These are phyloP conservation scores for Metschnikowia chrysomelidarum DNA, from an alignment of 805 yeast species.

Conservation along the genomic window DNA sequence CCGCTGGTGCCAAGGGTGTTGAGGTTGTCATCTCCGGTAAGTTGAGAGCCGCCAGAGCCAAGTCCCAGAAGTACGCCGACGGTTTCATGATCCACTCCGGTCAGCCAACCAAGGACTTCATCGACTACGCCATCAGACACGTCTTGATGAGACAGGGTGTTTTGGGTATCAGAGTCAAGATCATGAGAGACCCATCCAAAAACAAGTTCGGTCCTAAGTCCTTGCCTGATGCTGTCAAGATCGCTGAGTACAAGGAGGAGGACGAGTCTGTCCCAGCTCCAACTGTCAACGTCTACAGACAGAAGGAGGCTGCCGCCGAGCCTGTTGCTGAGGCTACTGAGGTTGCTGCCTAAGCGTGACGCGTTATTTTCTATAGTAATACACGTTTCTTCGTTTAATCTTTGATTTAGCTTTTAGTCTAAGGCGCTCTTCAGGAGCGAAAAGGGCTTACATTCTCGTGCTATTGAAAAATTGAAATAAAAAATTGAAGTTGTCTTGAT, in stretches of 20 bases:
- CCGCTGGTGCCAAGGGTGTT: constrained; percentile 99
- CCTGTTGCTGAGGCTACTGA: constrained; percentile 24
- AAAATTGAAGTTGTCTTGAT: background rate
- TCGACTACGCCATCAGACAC: constrained; percentile 98
- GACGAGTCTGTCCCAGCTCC: constrained; percentile 72
- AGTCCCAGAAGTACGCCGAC: constrained; percentile 98
- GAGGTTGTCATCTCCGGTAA: constrained; percentile 99
- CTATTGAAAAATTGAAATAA: background rate
- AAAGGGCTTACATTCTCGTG: background rate
- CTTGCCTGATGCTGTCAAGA: constrained; percentile 92
- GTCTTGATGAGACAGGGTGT: constrained; percentile 99
- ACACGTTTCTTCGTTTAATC: constrained; percentile 1
- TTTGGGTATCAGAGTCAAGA: constrained; percentile 98
- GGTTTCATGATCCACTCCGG: constrained; percentile 99
- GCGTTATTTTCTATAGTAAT: background rate
- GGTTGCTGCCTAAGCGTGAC: constrained; percentile 17
- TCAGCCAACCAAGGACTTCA: constrained; percentile 98
- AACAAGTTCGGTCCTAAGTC: constrained; percentile 84
- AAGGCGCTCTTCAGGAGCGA: background rate
- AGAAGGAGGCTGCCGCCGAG: constrained; percentile 28
- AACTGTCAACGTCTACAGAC: constrained; percentile 73
- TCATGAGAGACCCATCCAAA: constrained; percentile 92
- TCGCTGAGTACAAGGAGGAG: constrained; percentile 94
- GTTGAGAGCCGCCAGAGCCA: constrained; percentile 99
- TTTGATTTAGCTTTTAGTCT: background rate